phyloP scores from a whole-genome alignment of 2,329 filamentous ascomycete genomes.

The Apiospora pterosperma region DNA sequence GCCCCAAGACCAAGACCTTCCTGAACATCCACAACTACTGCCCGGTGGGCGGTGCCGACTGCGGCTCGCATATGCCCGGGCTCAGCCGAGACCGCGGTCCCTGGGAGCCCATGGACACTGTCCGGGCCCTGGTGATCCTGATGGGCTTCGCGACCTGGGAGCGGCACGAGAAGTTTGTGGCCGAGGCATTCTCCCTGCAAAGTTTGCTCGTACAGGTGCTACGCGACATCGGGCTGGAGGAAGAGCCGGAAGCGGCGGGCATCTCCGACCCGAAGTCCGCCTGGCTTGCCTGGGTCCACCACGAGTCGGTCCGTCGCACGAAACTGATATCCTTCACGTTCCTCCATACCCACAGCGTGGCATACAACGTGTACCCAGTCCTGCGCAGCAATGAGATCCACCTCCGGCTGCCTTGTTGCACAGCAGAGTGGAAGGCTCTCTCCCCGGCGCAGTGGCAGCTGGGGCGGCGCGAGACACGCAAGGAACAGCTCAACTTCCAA shows the following conservation, averaged over 20 bases:
- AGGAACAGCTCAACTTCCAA: conserved; percentile 33
- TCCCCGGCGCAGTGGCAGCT: conserved; percentile 26
- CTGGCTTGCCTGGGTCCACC: conserved; percentile 29
- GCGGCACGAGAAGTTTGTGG: conserved; percentile 25
- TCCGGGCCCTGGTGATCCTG: conserved; percentile 30
- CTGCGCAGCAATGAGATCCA: conserved; percentile 33
- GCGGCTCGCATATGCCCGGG: not conserved
- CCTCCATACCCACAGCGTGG: conserved; percentile 34
- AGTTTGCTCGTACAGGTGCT: conserved; percentile 30
- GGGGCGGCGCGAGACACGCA: conserved; percentile 22
- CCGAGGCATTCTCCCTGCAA: conserved; percentile 32
- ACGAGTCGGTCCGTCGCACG: conserved; percentile 30
- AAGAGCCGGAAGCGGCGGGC: conserved; percentile 16
- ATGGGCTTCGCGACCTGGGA: conserved; percentile 39
- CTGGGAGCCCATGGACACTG: conserved; percentile 30
- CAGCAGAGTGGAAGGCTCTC: conserved; percentile 33
- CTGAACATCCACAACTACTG: conserved; percentile 16
- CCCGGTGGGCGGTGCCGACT: not conserved
- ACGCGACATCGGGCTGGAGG: conserved; percentile 29
- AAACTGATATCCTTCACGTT: conserved; percentile 37
- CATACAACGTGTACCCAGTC: conserved; percentile 34
- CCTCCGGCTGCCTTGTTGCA: conserved; percentile 31
- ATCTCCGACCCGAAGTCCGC: conserved; percentile 9
- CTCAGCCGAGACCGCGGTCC: conserved; percentile 11
- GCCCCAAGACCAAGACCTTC: conserved; percentile 21